A percentile compares a stretch with the other conserved stretches of the same genome.
Evolutionary conservation across 202 grass and related monocot genomes (phyloP).

Genomic region (Bolboschoenoplectus hybrid): DNA sequence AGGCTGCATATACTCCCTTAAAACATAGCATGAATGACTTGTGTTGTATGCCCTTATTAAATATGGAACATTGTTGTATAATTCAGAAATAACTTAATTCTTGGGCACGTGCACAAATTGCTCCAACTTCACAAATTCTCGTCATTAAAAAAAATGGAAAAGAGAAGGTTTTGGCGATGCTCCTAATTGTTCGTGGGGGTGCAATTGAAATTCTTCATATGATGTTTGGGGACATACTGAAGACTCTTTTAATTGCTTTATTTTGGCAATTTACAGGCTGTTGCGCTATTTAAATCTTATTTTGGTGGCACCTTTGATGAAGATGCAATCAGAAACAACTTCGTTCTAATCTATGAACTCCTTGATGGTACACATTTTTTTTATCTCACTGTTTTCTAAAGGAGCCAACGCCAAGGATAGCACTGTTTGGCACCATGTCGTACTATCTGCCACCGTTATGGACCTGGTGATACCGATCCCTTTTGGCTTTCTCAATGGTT

Average conservation of each 20-base stretch:
- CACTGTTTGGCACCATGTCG: background rate
- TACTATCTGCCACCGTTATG: background rate
- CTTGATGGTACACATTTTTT: slow-evolving; percentile 67
- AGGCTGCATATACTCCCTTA: background rate
- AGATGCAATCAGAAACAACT: slow-evolving; percentile 99
- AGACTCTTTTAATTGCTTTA: background rate
- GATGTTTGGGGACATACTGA: background rate
- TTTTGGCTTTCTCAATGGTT: background rate
- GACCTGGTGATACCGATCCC: background rate
- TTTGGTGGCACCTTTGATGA: slow-evolving; percentile 98
- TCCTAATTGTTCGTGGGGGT: background rate
- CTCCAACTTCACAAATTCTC: background rate
- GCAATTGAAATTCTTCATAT: background rate
- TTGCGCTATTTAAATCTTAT: slow-evolving; percentile 95
- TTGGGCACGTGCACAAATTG: background rate
- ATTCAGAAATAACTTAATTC: background rate
- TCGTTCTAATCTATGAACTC: slow-evolving; percentile 99
- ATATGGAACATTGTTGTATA: background rate
- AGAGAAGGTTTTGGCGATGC: background rate
- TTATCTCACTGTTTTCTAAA: background rate
- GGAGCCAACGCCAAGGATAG: background rate
- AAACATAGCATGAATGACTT: background rate
- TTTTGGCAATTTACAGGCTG: slow-evolving; percentile 68
- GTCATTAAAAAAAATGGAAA: background rate
- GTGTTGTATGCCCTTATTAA: slow-evolving; percentile 11